These are phyloP conservation scores for Saccharomyces hybrid DNA, from an alignment of 1,139 yeast genomes.

Conservation along the genomic window DNA sequence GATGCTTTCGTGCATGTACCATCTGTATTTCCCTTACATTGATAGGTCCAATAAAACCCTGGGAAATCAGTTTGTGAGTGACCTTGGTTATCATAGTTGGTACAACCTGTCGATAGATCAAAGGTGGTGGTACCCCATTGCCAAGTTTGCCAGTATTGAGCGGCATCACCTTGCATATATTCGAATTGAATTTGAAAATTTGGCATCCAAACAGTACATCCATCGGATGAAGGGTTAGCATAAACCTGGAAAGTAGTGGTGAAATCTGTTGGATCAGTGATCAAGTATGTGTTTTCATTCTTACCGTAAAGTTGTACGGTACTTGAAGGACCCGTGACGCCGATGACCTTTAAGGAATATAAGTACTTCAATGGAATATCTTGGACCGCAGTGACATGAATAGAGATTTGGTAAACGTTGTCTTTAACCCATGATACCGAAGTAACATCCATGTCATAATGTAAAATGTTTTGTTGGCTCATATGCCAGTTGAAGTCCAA, in stretches of 20 bases:
- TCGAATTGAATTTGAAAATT: slow-evolving; percentile 30
- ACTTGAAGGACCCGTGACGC: slow-evolving; percentile 21
- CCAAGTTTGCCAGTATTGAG: slow-evolving; percentile 14
- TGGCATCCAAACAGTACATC: slow-evolving; percentile 19
- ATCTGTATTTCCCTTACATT: neutral
- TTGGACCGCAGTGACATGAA: slow-evolving; percentile 22
- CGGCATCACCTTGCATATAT: slow-evolving; percentile 19
- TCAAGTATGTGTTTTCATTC: slow-evolving; percentile 15
- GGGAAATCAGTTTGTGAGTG: slow-evolving; percentile 28
- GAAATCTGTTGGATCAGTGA: slow-evolving; percentile 27
- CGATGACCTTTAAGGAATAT: slow-evolving; percentile 26
- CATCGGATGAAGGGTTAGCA: slow-evolving; percentile 10
- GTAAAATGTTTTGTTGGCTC: slow-evolving; percentile 10
- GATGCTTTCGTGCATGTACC: neutral
- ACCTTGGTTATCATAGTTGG: slow-evolving; percentile 21
- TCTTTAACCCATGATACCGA: slow-evolving; percentile 10
- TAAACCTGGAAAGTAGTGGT: slow-evolving; percentile 22
- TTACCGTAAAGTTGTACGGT: slow-evolving; percentile 22
- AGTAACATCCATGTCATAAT: slow-evolving; percentile 18
- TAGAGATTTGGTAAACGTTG: slow-evolving; percentile 23
- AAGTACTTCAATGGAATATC: slow-evolving; percentile 20
- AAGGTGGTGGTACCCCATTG: slow-evolving; percentile 17
- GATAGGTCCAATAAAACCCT: slow-evolving; percentile 25
- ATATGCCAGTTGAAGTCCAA: slow-evolving; percentile 19
- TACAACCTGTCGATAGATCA: slow-evolving; percentile 29